These are phyloP conservation scores for Yarrowia sp. DNA, from an alignment of 805 yeast genomes.

Conservation along the genomic window DNA sequence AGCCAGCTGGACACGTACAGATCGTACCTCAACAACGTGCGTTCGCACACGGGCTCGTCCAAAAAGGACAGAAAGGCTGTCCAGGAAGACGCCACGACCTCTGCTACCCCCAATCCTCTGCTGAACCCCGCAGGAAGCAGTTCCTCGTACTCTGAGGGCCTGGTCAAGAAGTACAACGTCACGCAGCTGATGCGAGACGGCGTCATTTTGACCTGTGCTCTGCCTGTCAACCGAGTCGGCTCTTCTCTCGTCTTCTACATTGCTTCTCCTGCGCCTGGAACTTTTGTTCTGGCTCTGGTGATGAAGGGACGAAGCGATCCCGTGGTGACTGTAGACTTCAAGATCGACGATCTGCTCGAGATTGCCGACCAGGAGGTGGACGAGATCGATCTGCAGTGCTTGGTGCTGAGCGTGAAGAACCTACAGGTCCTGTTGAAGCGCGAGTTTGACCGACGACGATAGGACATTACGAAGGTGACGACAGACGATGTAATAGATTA, in stretches of 20 bases:
- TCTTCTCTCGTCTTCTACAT: constrained; percentile 32
- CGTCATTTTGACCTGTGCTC: constrained; percentile 35
- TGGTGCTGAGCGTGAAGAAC: constrained; percentile 35
- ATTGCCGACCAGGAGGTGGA: constrained; percentile 33
- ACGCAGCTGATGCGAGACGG: constrained; percentile 35
- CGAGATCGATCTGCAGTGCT: constrained; percentile 36
- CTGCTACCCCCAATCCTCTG: constrained; percentile 17
- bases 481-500: not conserved
- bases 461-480: not conserved
- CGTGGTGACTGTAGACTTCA: constrained; percentile 37
- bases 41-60: constrained; percentile 38
- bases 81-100: not conserved
- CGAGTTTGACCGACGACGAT: constrained; percentile 32
- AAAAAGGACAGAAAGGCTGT: constrained; percentile 33
- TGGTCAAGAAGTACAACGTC: constrained; percentile 34
- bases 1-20: constrained; percentile 41
- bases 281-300: constrained; percentile 37
- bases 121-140: constrained; percentile 3
- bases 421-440: constrained; percentile 35
- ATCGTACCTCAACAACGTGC: constrained; percentile 40
- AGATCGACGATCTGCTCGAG: constrained; percentile 40
- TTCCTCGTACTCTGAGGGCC: constrained; percentile 27
- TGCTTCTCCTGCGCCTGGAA: constrained; percentile 37
- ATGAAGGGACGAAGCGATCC: constrained; percentile 38
- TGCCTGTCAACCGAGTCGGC: constrained; percentile 32